phyloP scores from a whole-genome alignment of 176 grass and related monocot genomes.

The Aegilops umbellulata region DNA sequence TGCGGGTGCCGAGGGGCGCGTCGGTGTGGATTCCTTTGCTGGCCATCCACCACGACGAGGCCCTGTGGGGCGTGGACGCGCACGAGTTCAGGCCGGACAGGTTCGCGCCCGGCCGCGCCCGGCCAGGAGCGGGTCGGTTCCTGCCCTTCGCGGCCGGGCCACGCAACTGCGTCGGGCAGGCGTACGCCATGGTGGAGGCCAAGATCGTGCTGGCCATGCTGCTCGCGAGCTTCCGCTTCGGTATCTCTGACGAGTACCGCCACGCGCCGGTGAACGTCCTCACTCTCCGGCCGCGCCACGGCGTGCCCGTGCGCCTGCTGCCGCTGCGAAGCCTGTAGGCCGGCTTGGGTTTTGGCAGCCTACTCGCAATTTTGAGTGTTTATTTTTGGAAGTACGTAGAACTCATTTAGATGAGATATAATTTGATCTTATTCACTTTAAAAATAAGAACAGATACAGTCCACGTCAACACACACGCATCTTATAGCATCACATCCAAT shows the following conservation, averaged over 20 bases:
- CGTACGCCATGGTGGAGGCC: constrained; percentile 80
- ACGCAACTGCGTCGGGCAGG: constrained; percentile 88
- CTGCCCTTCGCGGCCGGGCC: constrained; percentile 87
- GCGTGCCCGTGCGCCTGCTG: constrained; percentile 68
- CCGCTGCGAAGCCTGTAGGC: constrained; percentile 24
- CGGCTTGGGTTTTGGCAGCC: neutral
- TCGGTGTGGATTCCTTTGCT: constrained; percentile 94
- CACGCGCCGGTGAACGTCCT: constrained; percentile 88
- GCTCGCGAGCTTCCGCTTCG: constrained; percentile 73
- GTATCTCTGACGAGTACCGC: constrained; percentile 77
- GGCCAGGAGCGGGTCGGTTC: constrained; percentile 49
- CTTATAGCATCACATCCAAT: too few species aligned
- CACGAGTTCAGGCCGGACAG: constrained; percentile 83
- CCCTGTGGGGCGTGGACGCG: constrained; percentile 70
- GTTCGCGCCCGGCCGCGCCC: constrained; percentile 47
- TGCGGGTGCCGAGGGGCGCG: constrained; percentile 69
- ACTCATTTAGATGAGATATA: too few species aligned
- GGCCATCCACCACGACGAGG: constrained; percentile 83
- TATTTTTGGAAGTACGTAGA: too few species aligned
- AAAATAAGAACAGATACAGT: too few species aligned
- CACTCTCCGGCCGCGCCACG: constrained; percentile 79
- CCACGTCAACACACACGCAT: too few species aligned
- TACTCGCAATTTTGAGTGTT: constrained; percentile 16
- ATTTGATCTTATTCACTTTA: too few species aligned
- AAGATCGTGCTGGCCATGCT: constrained; percentile 81